These are phyloP conservation scores for Chloris gayana DNA, from an alignment of 176 grass and related monocot genomes.

Conservation along the genomic window DNA sequence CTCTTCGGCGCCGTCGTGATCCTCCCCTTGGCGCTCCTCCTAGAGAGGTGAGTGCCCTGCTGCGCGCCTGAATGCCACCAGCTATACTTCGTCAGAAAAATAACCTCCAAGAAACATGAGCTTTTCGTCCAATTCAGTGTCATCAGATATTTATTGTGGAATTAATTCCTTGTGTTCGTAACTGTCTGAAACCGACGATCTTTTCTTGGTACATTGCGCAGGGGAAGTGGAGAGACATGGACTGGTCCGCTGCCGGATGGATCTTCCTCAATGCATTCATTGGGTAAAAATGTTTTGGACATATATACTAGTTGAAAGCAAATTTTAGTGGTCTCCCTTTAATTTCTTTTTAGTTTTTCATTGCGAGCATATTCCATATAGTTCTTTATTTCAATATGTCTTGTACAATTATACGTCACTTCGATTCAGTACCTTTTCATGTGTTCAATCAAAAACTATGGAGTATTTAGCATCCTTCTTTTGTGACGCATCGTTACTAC, in stretches of 20 bases:
- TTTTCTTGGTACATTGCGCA: not conserved
- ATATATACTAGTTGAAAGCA: not conserved
- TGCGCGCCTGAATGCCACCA: no score
- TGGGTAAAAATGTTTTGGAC: constrained; percentile 30
- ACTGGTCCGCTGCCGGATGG: constrained; percentile 44
- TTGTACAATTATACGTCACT: no score
- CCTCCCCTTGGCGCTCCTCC: constrained; percentile 36
- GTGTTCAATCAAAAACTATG: not conserved
- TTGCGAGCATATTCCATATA: no score
- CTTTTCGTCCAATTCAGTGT: no score
- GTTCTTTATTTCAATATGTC: not conserved
- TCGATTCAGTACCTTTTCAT: no score
- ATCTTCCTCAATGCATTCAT: constrained; percentile 62
- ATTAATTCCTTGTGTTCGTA: not conserved
- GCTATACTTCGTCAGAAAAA: no score
- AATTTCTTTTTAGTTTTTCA: no score
- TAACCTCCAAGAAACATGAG: no score
- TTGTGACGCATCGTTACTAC: no score
- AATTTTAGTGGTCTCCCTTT: not conserved
- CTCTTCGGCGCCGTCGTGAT: constrained; percentile 38
- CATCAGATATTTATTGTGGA: no score
- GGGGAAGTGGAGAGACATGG: constrained; percentile 50
- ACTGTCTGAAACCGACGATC: no score
- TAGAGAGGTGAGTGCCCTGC: constrained; percentile 34
- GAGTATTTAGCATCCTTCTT: not conserved